Percentiles rank a stretch among this genome's conserved stretches.
Evolutionary conservation across 345 rosid species (phyloP).

Genomic region (Carallia pectinifolia): DNA sequence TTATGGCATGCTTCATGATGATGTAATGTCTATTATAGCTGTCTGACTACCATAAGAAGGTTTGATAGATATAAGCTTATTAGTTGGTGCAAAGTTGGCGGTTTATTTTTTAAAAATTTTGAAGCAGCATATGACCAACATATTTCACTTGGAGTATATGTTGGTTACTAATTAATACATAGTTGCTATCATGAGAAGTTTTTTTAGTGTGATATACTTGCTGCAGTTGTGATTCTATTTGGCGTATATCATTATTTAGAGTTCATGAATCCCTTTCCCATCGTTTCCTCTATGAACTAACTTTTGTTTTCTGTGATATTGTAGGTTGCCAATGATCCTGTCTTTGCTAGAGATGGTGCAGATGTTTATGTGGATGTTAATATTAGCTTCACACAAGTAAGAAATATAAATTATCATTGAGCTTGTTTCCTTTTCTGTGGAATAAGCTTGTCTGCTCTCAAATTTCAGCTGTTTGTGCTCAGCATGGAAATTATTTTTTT

Average conservation of each 20-base stretch:
- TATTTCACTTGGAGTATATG: too few relatives aligned
- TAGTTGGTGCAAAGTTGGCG: not conserved
- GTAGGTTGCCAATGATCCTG: slow-evolving; percentile 77
- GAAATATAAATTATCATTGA: slow-evolving; percentile 24
- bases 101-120: not conserved
- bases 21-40: not conserved
- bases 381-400: slow-evolving; percentile 87
- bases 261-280: not conserved
- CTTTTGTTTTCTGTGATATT: slow-evolving; percentile 17
- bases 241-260: not conserved
- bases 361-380: slow-evolving; percentile 79
- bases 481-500: not conserved
- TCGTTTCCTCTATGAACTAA: slow-evolving; percentile 3
- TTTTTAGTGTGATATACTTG: too few relatives aligned
- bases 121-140: not conserved
- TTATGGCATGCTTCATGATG: not conserved
- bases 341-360: slow-evolving; percentile 83
- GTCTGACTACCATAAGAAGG: not conserved
- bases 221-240: too few relatives aligned
- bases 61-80: not conserved
- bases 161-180: too few relatives aligned
- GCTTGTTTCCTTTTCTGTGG: slow-evolving; percentile 4
- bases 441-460: not conserved
- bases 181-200: too few relatives aligned
- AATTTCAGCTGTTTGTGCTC: not conserved